A percentile compares a stretch with the other conserved stretches of the same genome.
These are phyloP conservation scores for Puccinia polysora DNA, from an alignment of 1,284 basidiomycete genomes.

Conservation along the genomic window DNA sequence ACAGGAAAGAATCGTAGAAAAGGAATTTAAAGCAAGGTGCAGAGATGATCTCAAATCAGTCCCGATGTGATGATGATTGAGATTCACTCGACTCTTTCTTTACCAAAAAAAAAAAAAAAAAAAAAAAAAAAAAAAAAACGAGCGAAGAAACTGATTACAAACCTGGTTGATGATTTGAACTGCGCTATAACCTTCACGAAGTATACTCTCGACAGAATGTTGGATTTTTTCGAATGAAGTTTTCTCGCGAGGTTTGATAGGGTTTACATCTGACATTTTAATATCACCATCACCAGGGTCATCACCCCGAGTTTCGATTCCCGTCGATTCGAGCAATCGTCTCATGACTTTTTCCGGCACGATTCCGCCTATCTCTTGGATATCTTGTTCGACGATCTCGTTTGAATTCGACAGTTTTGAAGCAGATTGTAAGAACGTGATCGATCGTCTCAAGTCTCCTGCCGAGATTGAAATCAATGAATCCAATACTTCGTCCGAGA, in stretches of 20 bases:
- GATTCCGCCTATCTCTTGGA: conserved; percentile 95
- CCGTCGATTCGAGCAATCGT: conserved; percentile 67
- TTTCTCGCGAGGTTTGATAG: conserved; percentile 49
- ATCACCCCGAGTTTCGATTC: conserved; percentile 60
- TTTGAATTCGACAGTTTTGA: conserved; percentile 66
- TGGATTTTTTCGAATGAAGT: conserved; percentile 68
- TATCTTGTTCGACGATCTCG: conserved; percentile 64
- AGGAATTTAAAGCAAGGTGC: conserved; percentile 1
- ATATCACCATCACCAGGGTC: conserved; percentile 56
- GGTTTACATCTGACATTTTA: conserved; percentile 56
- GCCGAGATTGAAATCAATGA: conserved; percentile 74
- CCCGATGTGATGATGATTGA: background rate
- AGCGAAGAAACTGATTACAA: conserved; percentile 45
- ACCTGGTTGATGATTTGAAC: conserved; percentile 86
- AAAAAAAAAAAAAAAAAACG: too few relatives aligned
- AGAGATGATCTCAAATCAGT: background rate
- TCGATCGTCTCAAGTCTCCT: conserved; percentile 94
- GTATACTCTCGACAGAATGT: conserved; percentile 67
- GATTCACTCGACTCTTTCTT: too few relatives aligned
- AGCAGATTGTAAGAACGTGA: conserved; percentile 95
- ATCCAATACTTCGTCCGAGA: conserved; percentile 60
- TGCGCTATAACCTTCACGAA: conserved; percentile 85
- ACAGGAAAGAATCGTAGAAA: background rate
- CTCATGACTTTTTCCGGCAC: conserved; percentile 73
- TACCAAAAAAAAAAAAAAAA: too few relatives aligned